These are phyloP conservation scores for Hortiboletus flavorubellus DNA, from an alignment of 768 basidiomycete species.

Conservation along the genomic window DNA sequence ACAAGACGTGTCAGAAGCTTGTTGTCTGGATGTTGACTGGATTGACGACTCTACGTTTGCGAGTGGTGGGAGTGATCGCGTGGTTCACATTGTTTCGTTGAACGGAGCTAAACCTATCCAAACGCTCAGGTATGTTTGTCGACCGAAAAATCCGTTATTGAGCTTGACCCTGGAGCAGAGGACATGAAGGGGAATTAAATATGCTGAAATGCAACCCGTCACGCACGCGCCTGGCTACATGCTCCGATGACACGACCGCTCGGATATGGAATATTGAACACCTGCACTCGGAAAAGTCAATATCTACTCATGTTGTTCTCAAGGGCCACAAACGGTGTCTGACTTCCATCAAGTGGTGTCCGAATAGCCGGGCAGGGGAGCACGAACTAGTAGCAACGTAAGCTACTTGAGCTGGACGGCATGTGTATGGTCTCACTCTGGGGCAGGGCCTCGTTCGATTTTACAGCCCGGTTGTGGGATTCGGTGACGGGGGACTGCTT, in stretches of 20 bases:
- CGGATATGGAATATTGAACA: conserved; percentile 70
- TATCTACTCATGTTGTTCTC: conserved; percentile 36
- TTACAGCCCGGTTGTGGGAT: conserved; percentile 81
- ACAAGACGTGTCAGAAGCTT: conserved; percentile 43
- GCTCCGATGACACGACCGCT: conserved; percentile 78
- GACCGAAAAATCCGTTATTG: neutral
- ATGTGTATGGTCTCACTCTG: conserved; percentile 1
- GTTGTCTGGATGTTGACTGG: conserved; percentile 83
- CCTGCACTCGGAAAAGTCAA: conserved; percentile 30
- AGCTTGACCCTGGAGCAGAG: conserved; percentile 39
- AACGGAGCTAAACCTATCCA: conserved; percentile 52
- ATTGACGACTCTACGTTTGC: conserved; percentile 66
- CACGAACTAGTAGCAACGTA: conserved; percentile 73
- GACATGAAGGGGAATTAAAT: conserved; percentile 75
- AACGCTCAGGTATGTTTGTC: conserved; percentile 53
- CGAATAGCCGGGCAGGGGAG: conserved; percentile 41
- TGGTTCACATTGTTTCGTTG: conserved; percentile 59
- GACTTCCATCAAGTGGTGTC: conserved; percentile 69
- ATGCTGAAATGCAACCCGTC: conserved; percentile 67
- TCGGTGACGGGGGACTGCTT: conserved; percentile 73
- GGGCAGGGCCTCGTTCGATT: conserved; percentile 73
- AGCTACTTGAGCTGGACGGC: conserved; percentile 24
- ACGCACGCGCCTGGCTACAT: conserved; percentile 70
- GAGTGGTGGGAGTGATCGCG: conserved; percentile 67
- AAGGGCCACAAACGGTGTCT: conserved; percentile 66